phyloP scores from a whole-genome alignment of 192 early-diverging fungal genomes.

The Backusella circina region DNA sequence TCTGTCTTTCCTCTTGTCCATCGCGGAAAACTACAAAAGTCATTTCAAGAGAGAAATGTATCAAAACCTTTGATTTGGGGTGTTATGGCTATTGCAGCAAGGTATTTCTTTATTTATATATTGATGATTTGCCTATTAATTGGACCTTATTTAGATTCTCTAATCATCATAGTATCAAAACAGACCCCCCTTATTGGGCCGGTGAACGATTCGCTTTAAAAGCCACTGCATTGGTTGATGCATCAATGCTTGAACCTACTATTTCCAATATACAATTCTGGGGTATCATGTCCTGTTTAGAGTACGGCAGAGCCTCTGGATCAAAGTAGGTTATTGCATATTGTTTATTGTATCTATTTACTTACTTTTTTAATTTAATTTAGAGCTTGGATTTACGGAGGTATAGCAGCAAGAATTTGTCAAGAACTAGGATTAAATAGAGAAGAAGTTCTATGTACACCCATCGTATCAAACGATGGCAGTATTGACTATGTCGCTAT shows the following conservation, averaged over 20 bases:
- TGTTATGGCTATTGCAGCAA: constrained; percentile 44
- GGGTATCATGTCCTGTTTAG: constrained; percentile 29
- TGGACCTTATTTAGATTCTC: constrained; percentile 33
- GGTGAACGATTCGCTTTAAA: constrained; percentile 47
- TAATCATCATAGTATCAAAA: constrained; percentile 38
- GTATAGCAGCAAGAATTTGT: constrained; percentile 45
- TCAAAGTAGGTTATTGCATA: constrained; percentile 4
- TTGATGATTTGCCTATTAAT: background rate
- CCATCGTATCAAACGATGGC: constrained; percentile 37
- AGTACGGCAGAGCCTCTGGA: constrained; percentile 31
- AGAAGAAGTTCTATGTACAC: constrained; percentile 29
- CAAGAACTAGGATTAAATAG: constrained; percentile 50
- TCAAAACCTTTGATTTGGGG: constrained; percentile 41
- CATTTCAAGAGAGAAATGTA: constrained; percentile 41
- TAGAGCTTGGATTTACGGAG: constrained; percentile 51
- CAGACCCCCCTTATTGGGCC: constrained; percentile 44
- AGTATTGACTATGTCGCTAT: constrained; percentile 35
- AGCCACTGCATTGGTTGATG: constrained; percentile 35
- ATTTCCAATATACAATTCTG: constrained; percentile 43
- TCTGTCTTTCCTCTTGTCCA: constrained; percentile 46
- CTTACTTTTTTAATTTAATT: constrained; percentile 3
- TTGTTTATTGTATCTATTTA: background rate
- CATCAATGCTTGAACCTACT: constrained; percentile 37
- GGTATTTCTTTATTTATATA: constrained; percentile 10
- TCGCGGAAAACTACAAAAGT: constrained; percentile 37